Base-by-base conservation (phyloP, 2,329 filamentous ascomycete species). In the Cadophora sp. region DNA sequence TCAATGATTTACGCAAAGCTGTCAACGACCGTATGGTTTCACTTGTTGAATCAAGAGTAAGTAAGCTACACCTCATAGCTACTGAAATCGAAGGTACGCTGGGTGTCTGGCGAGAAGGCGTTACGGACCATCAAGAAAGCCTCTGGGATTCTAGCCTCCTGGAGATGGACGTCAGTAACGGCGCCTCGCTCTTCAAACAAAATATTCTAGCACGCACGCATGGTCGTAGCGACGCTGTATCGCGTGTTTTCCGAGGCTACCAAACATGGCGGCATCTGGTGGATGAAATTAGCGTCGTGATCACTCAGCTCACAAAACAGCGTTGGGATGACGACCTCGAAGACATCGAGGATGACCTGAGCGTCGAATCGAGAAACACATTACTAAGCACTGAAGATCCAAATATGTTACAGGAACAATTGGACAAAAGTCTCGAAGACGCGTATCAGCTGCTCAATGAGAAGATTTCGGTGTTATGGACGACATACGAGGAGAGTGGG, bases 331-430 rank as follows among this genome's bases (percentile, higher is more conserved):
- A 92, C 64, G 90, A 92, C 68, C 83, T 89, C 33, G 80, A 82
- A 60, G 88, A 91, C 60, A 87, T 93, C 48, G 91, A 93, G 67
- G 90, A 93, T 67, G 91, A 94, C 69, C 84, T 91, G 63, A 87
- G 85, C 0, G 85, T 91, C 22, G 89, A 92, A 68, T 83, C 83
- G 20, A 84, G 89, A 41, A 89, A 93, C 72, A 84, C 85, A 45
- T 78, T 89, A 0, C 82, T 97, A 14, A 93, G 89, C 77, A 87
- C 87, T 62, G 88, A 95, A 41, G 92, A 96, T 72, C 90, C 91
- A 0, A 81, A 83, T 48, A 78, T 85, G 69, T 79, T 96, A 7
- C 84, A 88, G 65, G 83, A 87, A 41, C 84, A 83, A 64, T 83
- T 92, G 1, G 80, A 88, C 58, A 75, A 81, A 6, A 83, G 87